A percentile compares a stretch with the other conserved stretches of the same genome.
phyloP scores from a whole-genome alignment of 768 basidiomycete genomes.

The Coprinellus micaceus region DNA sequence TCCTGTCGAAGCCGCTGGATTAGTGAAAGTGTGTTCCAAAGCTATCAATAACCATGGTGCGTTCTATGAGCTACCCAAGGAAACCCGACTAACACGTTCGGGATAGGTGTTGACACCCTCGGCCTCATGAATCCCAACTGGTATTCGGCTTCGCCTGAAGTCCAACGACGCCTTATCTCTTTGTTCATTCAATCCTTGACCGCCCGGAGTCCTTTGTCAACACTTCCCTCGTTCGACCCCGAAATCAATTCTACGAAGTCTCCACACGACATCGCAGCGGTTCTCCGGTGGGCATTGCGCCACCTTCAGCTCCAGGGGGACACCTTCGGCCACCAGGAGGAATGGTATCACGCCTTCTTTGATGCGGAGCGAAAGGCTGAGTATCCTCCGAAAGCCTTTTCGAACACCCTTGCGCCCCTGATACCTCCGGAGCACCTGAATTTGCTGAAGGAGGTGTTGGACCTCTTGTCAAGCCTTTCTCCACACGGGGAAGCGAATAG shows the following conservation, averaged over 20 bases:
- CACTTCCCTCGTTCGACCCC: constrained; percentile 50
- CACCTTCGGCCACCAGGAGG: constrained; percentile 57
- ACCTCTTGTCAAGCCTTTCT: constrained; percentile 66
- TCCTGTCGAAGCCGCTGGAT: constrained; percentile 57
- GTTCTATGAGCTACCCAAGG: constrained; percentile 20
- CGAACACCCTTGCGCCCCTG: constrained; percentile 55
- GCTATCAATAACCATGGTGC: constrained; percentile 62
- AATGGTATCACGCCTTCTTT: constrained; percentile 68
- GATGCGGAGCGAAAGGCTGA: constrained; percentile 52
- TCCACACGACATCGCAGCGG: constrained; percentile 75
- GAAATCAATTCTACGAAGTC: constrained; percentile 64
- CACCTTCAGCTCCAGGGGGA: constrained; percentile 62
- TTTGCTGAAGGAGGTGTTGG: constrained; percentile 53
- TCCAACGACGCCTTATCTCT: constrained; percentile 68
- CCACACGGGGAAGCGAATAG: constrained; percentile 70
- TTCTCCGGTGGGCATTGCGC: constrained; percentile 77
- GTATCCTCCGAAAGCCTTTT: constrained; percentile 65
- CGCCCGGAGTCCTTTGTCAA: constrained; percentile 45
- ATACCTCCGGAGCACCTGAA: constrained; percentile 57
- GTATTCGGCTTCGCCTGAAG: constrained; percentile 67
- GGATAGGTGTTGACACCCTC: constrained; percentile 70
- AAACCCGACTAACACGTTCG: constrained; percentile 8
- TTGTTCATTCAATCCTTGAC: constrained; percentile 66
- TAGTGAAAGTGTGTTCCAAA: constrained; percentile 67
- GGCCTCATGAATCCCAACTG: constrained; percentile 86